Base-by-base conservation (phyloP, 2,329 filamentous ascomycete species). In the Didymella pinodella region DNA sequence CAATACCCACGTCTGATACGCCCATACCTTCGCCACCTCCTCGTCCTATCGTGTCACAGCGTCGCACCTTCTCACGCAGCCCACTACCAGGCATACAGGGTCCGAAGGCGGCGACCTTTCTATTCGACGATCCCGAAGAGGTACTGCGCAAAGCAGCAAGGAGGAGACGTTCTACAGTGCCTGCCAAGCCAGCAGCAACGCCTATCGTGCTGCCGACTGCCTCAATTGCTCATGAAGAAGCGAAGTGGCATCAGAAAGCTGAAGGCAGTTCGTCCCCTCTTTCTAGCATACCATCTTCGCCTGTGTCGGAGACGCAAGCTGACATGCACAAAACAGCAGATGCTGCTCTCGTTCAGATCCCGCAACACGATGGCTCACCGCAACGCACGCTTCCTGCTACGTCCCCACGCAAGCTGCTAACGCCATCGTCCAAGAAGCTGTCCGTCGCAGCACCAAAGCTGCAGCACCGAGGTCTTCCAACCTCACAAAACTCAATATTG, bases 71-170 rank as follows among this genome's bases (percentile, higher is more conserved):
- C 25, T 52, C 53, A 14, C 51, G 47, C 5, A 60, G 41, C 22
- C 26, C 40, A 8, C 50, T 60, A 14, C 48, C 65, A 10, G 59
- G 61, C 5, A 56, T 67, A 16, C 69, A 70, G 26, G 66, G 62
- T 11, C 64, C 61, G 1, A 69, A 70, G 48, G 66, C 62, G 4
- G 57, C 57, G 10, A 47, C 52, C 0, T 67, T 64, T 36, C 54
- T 65, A 11, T 48, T 67, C 10, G 68, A 70, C 7, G 57, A 68
- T n/a, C 64, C 65, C 1, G 68, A 70, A 43, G 65, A 66, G 20
- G 57, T 71, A 2, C 36, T 69, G 8, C 60, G 65, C 26, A 54
- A 64, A 59, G 56, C 61, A 57, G 52, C 57, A 16, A 51, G 38
- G 43, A 40, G 43, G n/a, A 62, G 49, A 26, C 59, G 55, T 44